These are phyloP conservation scores for Rhizopogon sp. DNA, from an alignment of 768 basidiomycete species.

Conservation along the genomic window DNA sequence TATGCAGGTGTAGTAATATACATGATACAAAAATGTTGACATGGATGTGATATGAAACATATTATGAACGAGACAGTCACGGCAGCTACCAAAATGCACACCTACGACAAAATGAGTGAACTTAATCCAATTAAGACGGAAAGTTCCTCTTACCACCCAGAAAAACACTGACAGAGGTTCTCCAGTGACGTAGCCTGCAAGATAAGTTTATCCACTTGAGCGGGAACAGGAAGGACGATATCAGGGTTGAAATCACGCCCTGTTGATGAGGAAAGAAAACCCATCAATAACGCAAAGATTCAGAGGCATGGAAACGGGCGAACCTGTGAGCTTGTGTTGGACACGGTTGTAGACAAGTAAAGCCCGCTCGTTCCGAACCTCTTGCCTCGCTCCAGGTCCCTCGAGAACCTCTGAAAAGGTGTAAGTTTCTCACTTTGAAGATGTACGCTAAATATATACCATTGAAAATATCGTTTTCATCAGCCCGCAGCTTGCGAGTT, in stretches of 20 bases:
- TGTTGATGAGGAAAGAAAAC: constrained; percentile 19
- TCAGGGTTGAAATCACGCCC: constrained; percentile 94
- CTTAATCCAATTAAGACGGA: neutral
- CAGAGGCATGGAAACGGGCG: constrained; percentile 11
- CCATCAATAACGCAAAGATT: neutral
- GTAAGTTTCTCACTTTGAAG: constrained; percentile 3
- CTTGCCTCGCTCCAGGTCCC: constrained; percentile 60
- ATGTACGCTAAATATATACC: constrained; percentile 40
- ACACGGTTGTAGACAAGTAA: constrained; percentile 92
- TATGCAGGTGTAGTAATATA: constrained; percentile 1
- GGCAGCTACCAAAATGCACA: constrained; percentile 69
- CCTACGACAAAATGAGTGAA: constrained; percentile 26
- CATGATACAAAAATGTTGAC: constrained; percentile 19
- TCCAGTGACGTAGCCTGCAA: constrained; percentile 90
- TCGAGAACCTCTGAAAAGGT: constrained; percentile 34
- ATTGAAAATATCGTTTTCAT: constrained; percentile 92
- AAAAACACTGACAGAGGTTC: constrained; percentile 95
- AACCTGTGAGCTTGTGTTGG: constrained; percentile 90
- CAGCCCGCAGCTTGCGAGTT: constrained; percentile 76
- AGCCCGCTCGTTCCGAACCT: constrained; percentile 88
- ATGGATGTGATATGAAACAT: constrained; percentile 10
- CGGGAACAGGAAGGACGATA: constrained; percentile 61
- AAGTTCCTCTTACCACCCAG: constrained; percentile 66
- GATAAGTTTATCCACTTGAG: constrained; percentile 91
- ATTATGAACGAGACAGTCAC: neutral